A percentile compares a stretch with the other conserved stretches of the same genome.
phyloP scores from a whole-genome alignment of 2,329 filamentous ascomycete species.

The Trichophyton verrucosum region DNA sequence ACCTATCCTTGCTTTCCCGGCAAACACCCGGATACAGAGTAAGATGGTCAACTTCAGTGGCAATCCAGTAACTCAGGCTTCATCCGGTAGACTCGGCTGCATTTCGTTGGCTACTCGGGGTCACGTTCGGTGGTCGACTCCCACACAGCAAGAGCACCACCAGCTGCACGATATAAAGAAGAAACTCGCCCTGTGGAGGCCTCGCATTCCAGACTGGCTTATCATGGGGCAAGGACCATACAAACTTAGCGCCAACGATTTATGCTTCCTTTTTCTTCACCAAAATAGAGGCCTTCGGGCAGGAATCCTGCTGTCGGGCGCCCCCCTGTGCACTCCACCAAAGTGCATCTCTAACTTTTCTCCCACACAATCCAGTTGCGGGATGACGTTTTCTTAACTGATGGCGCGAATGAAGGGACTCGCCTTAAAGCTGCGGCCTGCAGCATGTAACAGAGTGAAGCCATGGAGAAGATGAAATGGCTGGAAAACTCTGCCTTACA shows the following conservation, averaged over 20 bases:
- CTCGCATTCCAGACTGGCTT: not conserved
- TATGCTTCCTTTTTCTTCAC: not conserved
- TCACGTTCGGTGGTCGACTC: not conserved
- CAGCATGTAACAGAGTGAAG: not conserved
- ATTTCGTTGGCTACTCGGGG: not conserved
- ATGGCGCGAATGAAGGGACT: not conserved
- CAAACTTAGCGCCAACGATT: not conserved
- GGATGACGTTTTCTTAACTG: not conserved
- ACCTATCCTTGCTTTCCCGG: not conserved
- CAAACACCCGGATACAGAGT: not conserved
- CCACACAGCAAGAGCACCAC: not conserved
- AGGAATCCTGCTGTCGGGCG: conserved; percentile 2
- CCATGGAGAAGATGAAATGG: not conserved
- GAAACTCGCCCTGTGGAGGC: not conserved
- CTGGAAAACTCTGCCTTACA: not conserved
- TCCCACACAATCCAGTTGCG: not conserved
- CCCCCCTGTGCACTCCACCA: not conserved
- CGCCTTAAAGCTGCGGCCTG: not conserved
- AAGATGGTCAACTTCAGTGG: not conserved
- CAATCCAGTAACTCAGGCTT: not conserved
- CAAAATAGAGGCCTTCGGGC: not conserved
- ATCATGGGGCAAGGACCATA: not conserved
- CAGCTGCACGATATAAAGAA: not conserved
- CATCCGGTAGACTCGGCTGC: not conserved
- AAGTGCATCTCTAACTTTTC: not conserved